Percentiles rank a stretch among this genome's conserved stretches.
Evolutionary conservation across 2,329 filamentous ascomycete species (phyloP).

Genomic region (Colletotrichum plurivorum): DNA sequence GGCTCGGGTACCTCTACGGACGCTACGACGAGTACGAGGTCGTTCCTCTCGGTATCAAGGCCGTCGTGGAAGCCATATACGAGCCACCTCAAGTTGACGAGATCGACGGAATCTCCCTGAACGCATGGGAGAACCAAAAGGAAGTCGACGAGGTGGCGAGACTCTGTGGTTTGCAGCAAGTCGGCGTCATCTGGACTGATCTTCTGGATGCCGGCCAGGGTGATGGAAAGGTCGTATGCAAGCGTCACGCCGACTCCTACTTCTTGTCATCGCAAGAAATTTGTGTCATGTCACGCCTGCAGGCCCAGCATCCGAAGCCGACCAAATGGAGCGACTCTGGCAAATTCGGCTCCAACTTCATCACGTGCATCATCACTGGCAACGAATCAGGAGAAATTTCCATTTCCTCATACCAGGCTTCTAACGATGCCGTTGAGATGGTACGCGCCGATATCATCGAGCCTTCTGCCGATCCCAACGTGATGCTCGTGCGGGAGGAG

Average conservation of each 20-base stretch:
- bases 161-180: conserved; percentile 86
- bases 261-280: conserved; percentile 94
- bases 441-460: conserved; percentile 94
- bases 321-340: conserved; percentile 98
- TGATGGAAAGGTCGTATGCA: conserved; percentile 92
- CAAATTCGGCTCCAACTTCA: conserved; percentile 94
- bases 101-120: conserved; percentile 86
- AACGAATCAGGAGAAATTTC: conserved; percentile 90
- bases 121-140: conserved; percentile 87
- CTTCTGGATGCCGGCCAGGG: conserved; percentile 84
- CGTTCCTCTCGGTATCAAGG: conserved; percentile 94
- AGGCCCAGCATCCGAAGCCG: conserved; percentile 88
- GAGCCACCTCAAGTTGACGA: conserved; percentile 95
- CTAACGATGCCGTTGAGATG: conserved; percentile 97
- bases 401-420: conserved; percentile 94
- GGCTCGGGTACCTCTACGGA: conserved; percentile 92
- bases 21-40: conserved; percentile 91
- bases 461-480: conserved; percentile 90
- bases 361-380: conserved; percentile 95
- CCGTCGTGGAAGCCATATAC: conserved; percentile 96
- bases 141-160: conserved; percentile 85
- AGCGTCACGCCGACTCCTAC: conserved; percentile 95
- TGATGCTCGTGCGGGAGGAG: conserved; percentile 95
- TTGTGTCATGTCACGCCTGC: conserved; percentile 87
- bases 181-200: conserved; percentile 97